These are phyloP conservation scores for Naematelia encephala DNA, from an alignment of 768 basidiomycete species.

Conservation along the genomic window DNA sequence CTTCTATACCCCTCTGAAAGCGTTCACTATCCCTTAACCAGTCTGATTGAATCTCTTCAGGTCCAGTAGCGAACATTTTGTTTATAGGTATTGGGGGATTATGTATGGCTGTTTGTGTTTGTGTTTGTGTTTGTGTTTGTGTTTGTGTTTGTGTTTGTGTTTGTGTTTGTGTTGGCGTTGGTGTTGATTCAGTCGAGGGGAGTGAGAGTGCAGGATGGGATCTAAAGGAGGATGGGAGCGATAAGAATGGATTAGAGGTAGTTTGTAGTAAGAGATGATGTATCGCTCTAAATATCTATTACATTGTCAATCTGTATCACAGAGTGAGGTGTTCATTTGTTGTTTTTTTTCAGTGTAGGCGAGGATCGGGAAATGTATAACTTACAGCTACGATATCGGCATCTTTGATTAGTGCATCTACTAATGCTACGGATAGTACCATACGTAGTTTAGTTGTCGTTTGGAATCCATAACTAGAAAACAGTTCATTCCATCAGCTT, in stretches of 20 bases:
- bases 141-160: neutral
- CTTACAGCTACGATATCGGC: slow-evolving; percentile 45
- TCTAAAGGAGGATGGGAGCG: slow-evolving; percentile 27
- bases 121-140: neutral
- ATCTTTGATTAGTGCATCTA: slow-evolving; percentile 51
- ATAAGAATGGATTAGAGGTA: slow-evolving; percentile 43
- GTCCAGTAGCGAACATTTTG: slow-evolving; percentile 28
- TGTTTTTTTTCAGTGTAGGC: too few species aligned
- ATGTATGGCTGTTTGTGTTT: neutral
- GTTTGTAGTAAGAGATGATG: slow-evolving; percentile 42
- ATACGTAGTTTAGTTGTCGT: slow-evolving; percentile 43
- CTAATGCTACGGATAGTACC: slow-evolving; percentile 44
- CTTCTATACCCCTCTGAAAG: slow-evolving; percentile 28
- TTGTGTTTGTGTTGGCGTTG: neutral
- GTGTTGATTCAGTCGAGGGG: neutral
- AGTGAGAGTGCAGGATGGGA: slow-evolving; percentile 8
- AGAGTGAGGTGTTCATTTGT: neutral
- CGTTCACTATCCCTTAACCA: slow-evolving; percentile 31
- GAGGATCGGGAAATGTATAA: neutral
- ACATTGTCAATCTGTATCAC: neutral
- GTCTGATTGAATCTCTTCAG: slow-evolving; percentile 32
- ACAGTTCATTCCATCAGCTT: neutral
- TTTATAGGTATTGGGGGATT: slow-evolving; percentile 9
- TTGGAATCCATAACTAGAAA: slow-evolving; percentile 47
- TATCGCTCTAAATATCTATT: slow-evolving; percentile 45